A percentile compares a stretch with the other conserved stretches of the same genome.
Conservation (phyloP, 768 basidiomycete genomes). For the Boletus pseudo-olivaceus region DNA sequence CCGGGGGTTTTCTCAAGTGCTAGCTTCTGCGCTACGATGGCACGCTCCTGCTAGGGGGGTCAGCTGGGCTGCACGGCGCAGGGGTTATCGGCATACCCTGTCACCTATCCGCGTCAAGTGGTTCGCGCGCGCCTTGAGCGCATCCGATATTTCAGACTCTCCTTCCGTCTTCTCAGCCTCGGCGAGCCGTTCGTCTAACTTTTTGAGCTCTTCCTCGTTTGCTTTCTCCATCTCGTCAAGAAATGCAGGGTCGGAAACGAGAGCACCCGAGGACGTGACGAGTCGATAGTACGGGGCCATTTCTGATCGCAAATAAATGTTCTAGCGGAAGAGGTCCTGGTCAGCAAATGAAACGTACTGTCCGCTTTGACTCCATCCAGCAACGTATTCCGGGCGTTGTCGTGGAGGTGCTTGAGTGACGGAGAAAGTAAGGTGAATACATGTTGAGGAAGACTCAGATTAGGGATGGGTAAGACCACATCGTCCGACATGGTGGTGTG, state of each 20-base stretch:
- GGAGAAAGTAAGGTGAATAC: conserved; percentile 70
- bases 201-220: conserved; percentile 69
- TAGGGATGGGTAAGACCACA: conserved; percentile 79
- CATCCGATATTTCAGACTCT: conserved; percentile 90
- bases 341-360: conserved; percentile 47
- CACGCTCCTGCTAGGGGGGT: conserved; percentile 56
- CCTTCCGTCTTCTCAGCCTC: conserved; percentile 91
- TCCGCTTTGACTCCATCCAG: conserved; percentile 65
- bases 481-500: conserved; percentile 73
- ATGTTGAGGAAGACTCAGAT: conserved; percentile 76
- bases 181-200: conserved; percentile 71
- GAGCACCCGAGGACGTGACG: conserved; percentile 48
- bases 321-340: neutral
- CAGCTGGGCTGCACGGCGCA: neutral
- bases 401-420: conserved; percentile 59
- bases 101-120: conserved; percentile 89
- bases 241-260: conserved; percentile 38
- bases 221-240: conserved; percentile 37
- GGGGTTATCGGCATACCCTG: conserved; percentile 39
- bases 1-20: conserved; percentile 92
- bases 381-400: conserved; percentile 59
- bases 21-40: conserved; percentile 74
- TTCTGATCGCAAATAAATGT: conserved; percentile 41
- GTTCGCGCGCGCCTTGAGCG: conserved; percentile 76
- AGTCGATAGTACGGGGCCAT: conserved; percentile 83